phyloP scores from a whole-genome alignment of 108 stramenopile genomes.

The Fistulifera solaris region DNA sequence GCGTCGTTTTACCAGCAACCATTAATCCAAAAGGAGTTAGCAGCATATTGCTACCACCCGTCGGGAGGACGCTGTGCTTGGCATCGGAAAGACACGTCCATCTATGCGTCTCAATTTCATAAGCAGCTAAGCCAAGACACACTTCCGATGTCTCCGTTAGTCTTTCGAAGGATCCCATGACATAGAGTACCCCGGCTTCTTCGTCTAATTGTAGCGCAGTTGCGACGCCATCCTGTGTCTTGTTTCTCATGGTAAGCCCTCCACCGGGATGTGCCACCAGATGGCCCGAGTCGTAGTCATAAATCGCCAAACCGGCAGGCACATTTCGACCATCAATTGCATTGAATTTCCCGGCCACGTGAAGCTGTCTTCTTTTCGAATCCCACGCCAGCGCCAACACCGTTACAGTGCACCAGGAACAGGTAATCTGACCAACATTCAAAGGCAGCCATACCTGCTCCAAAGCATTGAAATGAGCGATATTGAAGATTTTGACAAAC shows the following conservation, averaged over 20 bases:
- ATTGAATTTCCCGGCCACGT: constrained; percentile 87
- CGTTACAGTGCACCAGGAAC: constrained; percentile 86
- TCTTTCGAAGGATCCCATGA: constrained; percentile 83
- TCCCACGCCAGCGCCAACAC: constrained; percentile 90
- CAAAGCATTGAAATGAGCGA: constrained; percentile 82
- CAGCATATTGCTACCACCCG: constrained; percentile 82
- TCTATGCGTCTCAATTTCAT: constrained; percentile 59
- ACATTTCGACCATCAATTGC: constrained; percentile 79
- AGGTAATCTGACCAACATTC: constrained; percentile 85
- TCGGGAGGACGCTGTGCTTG: constrained; percentile 69
- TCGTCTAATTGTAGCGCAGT: constrained; percentile 79
- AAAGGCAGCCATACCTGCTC: constrained; percentile 84
- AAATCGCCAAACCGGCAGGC: constrained; percentile 76
- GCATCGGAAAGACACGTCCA: constrained; percentile 85
- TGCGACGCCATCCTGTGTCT: constrained; percentile 73
- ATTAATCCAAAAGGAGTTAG: constrained; percentile 78
- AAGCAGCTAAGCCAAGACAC: constrained; percentile 74
- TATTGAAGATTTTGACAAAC: constrained; percentile 91
- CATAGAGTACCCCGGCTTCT: constrained; percentile 77
- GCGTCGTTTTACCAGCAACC: constrained; percentile 73
- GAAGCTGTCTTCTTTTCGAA: constrained; percentile 68
- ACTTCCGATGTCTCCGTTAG: constrained; percentile 46
- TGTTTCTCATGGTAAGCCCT: constrained; percentile 65
- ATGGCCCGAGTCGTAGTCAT: constrained; percentile 72
- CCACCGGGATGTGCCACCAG: constrained; percentile 85